These are phyloP conservation scores for Komagataella populi DNA, from an alignment of 805 yeast genomes.

Conservation along the genomic window DNA sequence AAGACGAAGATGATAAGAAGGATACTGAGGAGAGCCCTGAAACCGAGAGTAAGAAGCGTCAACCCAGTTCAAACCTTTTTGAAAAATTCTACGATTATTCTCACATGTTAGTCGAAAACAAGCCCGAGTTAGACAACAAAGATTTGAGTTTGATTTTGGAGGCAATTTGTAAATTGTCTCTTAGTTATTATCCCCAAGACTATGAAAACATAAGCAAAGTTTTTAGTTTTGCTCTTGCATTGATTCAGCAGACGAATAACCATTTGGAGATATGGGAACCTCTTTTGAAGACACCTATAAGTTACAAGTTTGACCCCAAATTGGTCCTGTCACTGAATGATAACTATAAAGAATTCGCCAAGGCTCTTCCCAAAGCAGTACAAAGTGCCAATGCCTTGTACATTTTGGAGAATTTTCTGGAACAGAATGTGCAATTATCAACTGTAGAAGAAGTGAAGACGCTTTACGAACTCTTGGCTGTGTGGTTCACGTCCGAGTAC, in stretches of 20 bases:
- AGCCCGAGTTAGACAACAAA: slow-evolving; percentile 53
- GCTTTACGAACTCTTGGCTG: slow-evolving; percentile 42
- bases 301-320: slow-evolving; percentile 30
- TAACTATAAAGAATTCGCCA: background rate
- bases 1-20: background rate
- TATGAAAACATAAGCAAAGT: slow-evolving; percentile 47
- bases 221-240: slow-evolving; percentile 38
- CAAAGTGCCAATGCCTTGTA: slow-evolving; percentile 47
- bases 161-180: slow-evolving; percentile 49
- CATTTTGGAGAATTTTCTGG: slow-evolving; percentile 33
- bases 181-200: slow-evolving; percentile 53
- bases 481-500: slow-evolving; percentile 9
- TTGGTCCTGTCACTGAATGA: slow-evolving; percentile 8
- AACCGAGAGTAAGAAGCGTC: slow-evolving; percentile 1
- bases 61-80: slow-evolving; percentile 26
- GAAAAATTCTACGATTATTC: slow-evolving; percentile 56
- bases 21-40: slow-evolving; percentile 5
- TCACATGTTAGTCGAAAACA: slow-evolving; percentile 33
- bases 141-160: slow-evolving; percentile 55
- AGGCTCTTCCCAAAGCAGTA: slow-evolving; percentile 7
- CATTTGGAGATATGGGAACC: slow-evolving; percentile 21
- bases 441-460: slow-evolving; percentile 39
- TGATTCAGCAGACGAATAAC: slow-evolving; percentile 14
- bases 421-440: slow-evolving; percentile 17
- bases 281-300: slow-evolving; percentile 26